Evolutionary conservation across 108 stramenopile genomes (phyloP), one percentile per base, ranked within the genome.

Genomic region (Fragilaria radians): DNA sequence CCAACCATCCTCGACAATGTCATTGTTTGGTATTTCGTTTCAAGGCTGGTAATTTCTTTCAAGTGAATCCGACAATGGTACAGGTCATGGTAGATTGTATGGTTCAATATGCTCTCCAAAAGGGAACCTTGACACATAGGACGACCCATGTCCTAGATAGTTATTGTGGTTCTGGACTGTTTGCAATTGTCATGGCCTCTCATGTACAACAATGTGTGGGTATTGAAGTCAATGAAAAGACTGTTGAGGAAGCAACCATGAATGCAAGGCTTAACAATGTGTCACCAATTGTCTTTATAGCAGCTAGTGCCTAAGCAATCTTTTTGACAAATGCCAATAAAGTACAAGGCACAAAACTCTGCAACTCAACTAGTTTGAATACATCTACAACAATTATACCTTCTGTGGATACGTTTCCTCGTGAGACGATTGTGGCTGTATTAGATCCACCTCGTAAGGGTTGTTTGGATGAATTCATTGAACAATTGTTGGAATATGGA

Each of bases 401-500:
- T 48, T 42, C 74, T 7, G 84, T 88, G 17, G 54, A 74, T 34
- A 76, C 80, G 45, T 95, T 95, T 54, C 79, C 82, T 17, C 60
- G 78, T 22, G 88, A 93, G 34, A 59, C 74, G 19, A 97, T 95
- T 3, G 94, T 87, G 33, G 90, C 97, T 24, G 89, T 99, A 45
- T 57, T 97, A n/a, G 98, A 99, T 62, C 98, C 98, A 28, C 96
- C 98, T 17, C 63, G 98, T 18, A 96, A 95, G 54, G 98, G 98
- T 2, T 96, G 95, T 55, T 89, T 86, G 4, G 82, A 76, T 36
- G 76, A 77, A 28, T 99, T 99, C 69, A 67, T 99, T 32, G 67
- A 80, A 46, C 98, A 97, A 73, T 63, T 99, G 51, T 78, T 93
- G 49, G 68, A 61, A 0, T 99, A 89, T 66, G 53, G 66, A 28